Conservation (phyloP, 139 green algal species). For the Chlorella ohadii region DNA sequence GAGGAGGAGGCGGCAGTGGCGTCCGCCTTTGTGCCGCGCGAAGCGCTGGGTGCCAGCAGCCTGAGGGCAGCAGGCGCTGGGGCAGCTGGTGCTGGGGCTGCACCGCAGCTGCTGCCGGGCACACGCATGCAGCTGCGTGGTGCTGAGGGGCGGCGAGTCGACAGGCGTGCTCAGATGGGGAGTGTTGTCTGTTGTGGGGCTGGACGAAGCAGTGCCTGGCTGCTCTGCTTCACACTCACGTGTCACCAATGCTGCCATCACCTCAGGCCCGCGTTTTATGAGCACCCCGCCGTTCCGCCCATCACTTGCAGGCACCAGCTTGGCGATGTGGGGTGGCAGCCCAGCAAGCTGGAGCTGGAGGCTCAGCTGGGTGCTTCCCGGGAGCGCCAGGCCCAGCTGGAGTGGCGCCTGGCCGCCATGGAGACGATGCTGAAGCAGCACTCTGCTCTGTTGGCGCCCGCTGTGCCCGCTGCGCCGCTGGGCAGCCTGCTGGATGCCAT, state of each 20-base stretch:
- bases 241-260: too few species aligned
- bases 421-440: conserved; percentile 25
- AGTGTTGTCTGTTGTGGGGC: too few species aligned
- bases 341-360: conserved; percentile 53
- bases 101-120: conserved; percentile 12
- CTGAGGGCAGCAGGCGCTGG: not conserved
- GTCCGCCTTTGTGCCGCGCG: not conserved
- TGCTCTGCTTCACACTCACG: too few species aligned
- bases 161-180: not conserved
- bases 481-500: conserved; percentile 17
- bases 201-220: too few species aligned
- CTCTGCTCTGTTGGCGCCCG: not conserved
- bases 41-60: not conserved
- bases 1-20: not conserved
- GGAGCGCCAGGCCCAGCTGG: conserved; percentile 38
- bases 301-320: conserved; percentile 34
- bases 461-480: not conserved
- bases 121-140: conserved; percentile 32
- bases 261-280: too few species aligned
- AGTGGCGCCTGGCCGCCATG: conserved; percentile 44
- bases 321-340: conserved; percentile 39
- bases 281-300: too few species aligned
- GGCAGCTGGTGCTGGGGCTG: not conserved
- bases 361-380: conserved; percentile 39
- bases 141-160: conserved; percentile 2